Conservation (phyloP, 345 rosid genomes). For the Firmiana major region DNA sequence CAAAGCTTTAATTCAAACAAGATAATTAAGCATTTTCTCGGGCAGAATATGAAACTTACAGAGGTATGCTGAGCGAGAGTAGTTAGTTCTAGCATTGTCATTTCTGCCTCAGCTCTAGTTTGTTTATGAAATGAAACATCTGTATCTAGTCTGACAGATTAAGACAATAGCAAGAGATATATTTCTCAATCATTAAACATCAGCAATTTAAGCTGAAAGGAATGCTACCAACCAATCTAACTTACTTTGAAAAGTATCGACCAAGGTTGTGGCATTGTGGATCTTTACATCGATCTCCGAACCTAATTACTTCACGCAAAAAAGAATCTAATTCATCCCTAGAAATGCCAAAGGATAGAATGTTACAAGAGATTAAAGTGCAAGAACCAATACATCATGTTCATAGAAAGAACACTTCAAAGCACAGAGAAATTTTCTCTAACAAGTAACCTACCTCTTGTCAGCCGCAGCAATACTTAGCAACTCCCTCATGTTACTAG, state of each 20-base stretch:
- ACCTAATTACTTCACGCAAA: conserved; percentile 72
- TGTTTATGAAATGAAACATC: conserved; percentile 36
- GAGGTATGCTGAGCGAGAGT: conserved; percentile 74
- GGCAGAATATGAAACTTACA: conserved; percentile 42
- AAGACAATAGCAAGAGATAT: conserved; percentile 21
- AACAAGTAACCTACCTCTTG: conserved; percentile 56
- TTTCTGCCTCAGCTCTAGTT: conserved; percentile 58
- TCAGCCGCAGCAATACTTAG: conserved; percentile 77
- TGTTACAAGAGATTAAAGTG: conserved; percentile 9
- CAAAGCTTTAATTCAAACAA: not conserved
- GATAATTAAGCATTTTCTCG: not conserved
- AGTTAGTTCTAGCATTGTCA: conserved; percentile 58
- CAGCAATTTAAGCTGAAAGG: not conserved
- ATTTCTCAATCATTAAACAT: conserved; percentile 12
- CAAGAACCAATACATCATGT: not conserved
- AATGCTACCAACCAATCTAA: conserved; percentile 1
- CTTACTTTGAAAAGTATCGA: conserved; percentile 72
- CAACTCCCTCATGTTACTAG: conserved; percentile 59
- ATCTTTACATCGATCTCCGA: conserved; percentile 82
- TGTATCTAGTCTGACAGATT: conserved; percentile 56
- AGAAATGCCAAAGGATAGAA: conserved; percentile 9
- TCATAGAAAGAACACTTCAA: not conserved
- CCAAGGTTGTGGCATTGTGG: conserved; percentile 85
- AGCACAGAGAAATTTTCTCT: conserved; percentile 4
- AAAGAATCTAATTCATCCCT: conserved; percentile 84